Base-by-base conservation (phyloP, 257 asterid species). In the Fraxinus cuspidata region DNA sequence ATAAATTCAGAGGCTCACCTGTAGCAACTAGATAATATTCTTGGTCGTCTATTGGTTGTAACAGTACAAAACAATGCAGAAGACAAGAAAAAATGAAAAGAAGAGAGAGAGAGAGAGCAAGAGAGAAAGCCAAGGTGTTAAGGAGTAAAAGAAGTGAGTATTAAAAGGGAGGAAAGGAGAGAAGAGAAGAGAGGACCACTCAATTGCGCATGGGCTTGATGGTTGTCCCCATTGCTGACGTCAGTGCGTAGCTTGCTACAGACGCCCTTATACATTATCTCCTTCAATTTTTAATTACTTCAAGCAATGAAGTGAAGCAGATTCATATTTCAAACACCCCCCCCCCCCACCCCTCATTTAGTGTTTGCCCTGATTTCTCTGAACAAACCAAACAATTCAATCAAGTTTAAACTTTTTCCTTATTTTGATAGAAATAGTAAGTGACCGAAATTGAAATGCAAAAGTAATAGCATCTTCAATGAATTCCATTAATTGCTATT, bases 161-260 rank as follows among this genome's bases (percentile, higher is more conserved):
- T 70, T 85, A 73, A 76, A 58, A 32, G 76, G 66, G 69, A 40
- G 23, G 74, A 25, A 23, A n/a, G 47, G 7, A 2, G 49, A 28
- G 47, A 2, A 18, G 23, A 0, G 27, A 37, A 16, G 25, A 47
- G 81, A 77, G 92, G 95, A 84, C 95, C 92, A 89, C 85, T 85
- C 83, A 79, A 84, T 85, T 90, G 90, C 91, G 95, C 95, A 88
- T 90, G 92, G 92, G 67, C 77, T 81, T 78, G 73, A 76, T 76
- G 82, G 84, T 77, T 82, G 92, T 86, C 92, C 91, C 92, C 92
- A 88, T 86, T 77, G 80, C 71, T 80, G 78, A 81, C 82, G 83
- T 83, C 88, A 83, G 65, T 81, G 60, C 76, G 74, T 75, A 76
- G 66, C 83, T 82, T 68, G 77, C 71, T 64, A 77, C 78, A 65